phyloP scores from a whole-genome alignment of 805 yeast genomes.

The Metschnikowia colocasiae region DNA sequence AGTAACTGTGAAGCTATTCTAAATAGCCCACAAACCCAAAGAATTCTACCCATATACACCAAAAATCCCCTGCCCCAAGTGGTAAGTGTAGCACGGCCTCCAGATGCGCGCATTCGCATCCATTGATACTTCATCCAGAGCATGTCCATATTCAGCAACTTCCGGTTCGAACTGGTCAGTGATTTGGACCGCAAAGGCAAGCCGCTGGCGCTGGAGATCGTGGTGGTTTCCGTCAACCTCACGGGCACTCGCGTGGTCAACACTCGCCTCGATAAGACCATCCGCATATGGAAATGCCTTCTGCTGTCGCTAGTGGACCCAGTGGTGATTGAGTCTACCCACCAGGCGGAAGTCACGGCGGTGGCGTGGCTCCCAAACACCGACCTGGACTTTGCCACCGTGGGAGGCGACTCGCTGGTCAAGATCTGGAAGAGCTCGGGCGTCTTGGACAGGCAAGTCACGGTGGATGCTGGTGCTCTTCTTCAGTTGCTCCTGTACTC shows the following conservation, averaged over 20 bases:
- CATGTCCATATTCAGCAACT: constrained; percentile 10
- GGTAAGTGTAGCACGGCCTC: not conserved
- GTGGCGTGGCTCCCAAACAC: constrained; percentile 49
- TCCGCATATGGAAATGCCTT: constrained; percentile 38
- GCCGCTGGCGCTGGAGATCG: constrained; percentile 28
- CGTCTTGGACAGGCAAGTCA: constrained; percentile 13
- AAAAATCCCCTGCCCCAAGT: no score
- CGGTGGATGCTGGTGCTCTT: constrained; percentile 19
- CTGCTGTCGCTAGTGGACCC: constrained; percentile 33
- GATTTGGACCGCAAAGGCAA: constrained; percentile 15
- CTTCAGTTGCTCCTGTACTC: constrained; percentile 34
- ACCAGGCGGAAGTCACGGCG: constrained; percentile 35
- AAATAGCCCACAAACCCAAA: no score
- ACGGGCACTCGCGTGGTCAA: constrained; percentile 42
- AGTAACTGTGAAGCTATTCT: no score
- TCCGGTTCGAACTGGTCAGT: constrained; percentile 7
- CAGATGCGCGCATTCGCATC: constrained; percentile 1
- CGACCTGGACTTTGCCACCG: constrained; percentile 45
- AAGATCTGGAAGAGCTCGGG: constrained; percentile 27
- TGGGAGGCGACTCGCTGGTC: constrained; percentile 44
- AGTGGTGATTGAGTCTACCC: constrained; percentile 39
- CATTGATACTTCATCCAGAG: not conserved
- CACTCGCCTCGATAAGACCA: constrained; percentile 41
- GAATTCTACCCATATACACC: no score
- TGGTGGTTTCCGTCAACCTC: constrained; percentile 35